Evolutionary conservation across 225 moss, liverwort and hornwort genomes (phyloP).

Genomic region (Pleurozium schreberi): DNA sequence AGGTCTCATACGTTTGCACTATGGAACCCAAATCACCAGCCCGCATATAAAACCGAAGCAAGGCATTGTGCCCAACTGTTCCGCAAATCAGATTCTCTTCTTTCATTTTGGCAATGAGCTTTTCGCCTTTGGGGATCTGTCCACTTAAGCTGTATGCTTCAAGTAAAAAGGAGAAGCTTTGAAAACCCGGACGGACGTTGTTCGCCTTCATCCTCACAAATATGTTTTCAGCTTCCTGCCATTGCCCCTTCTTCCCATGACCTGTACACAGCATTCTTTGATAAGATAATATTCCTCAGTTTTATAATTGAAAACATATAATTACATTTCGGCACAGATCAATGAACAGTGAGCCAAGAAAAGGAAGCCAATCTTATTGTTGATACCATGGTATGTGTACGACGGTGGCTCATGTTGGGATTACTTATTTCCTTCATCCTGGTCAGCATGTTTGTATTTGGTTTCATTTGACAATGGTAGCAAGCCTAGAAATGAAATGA

Average conservation of each 20-base stretch:
- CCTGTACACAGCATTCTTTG: constrained; percentile 19
- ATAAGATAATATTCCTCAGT: background rate
- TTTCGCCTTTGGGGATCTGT: constrained; percentile 58
- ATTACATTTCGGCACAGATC: background rate
- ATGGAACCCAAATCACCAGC: constrained; percentile 49
- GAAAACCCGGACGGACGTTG: constrained; percentile 43
- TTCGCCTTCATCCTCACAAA: constrained; percentile 51
- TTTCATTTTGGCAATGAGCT: constrained; percentile 45
- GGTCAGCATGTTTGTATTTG: background rate
- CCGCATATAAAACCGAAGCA: constrained; percentile 64
- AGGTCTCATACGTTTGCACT: constrained; percentile 40
- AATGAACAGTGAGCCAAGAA: background rate
- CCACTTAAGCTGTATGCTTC: constrained; percentile 84
- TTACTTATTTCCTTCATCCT: background rate
- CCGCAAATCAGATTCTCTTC: constrained; percentile 39
- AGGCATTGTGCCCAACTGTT: constrained; percentile 61
- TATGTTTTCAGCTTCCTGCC: constrained; percentile 62
- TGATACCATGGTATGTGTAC: background rate
- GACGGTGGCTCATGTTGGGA: background rate
- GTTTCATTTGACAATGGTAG: background rate
- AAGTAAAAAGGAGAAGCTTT: constrained; percentile 71
- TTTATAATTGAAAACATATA: background rate
- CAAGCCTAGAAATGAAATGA: background rate
- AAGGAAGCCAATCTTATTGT: background rate
- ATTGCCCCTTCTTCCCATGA: constrained; percentile 81